Base-by-base conservation (phyloP, 805 yeast genomes). In the Zygoascus ofunaensis region DNA sequence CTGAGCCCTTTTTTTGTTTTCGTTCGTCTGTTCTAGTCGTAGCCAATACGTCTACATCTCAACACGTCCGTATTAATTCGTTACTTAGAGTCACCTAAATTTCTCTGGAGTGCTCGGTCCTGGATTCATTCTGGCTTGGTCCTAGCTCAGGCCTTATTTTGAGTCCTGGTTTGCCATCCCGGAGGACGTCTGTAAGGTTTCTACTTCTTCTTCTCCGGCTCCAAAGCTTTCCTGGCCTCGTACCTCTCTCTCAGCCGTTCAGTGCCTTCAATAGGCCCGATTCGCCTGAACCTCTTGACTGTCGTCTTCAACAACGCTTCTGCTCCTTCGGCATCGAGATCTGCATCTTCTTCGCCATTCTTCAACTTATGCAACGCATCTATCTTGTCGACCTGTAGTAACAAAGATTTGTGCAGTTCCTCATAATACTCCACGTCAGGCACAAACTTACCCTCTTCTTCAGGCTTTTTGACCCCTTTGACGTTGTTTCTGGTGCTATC, bases 201-300 rank as follows among this genome's bases (percentile, higher is more conserved):
- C 22, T n/a, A n/a, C 19, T 40, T 17, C 18, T 22, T 21, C 5
- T 33, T 34, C 32, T 37, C 45, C 38, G 43, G 32, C 32, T 19
- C 41, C 18, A 52, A 39, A 26, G 49, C 47, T 39, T 46, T 44
- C 30, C 55, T 41, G 30, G 23, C 44, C 37, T 30, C 26, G 49
- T 53, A 59, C 34, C 53, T 45, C 33, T 53, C 56, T 33, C 32
- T 15, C 28, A 60, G 45, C 38, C 30, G 41, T n/a, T 42, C 39
- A 1, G 61, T 51, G 17, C 57, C 59, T 17, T 51, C 46, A 10
- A 53, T 20, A 17, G 56, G 61, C 15, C 65, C 64, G 22, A 22
- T 49, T 22, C 50, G 48, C 21, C 63, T 52, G 54, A 57, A 53
- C 7, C 52, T 41, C 40, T 52, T 50, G 38, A 57, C 38, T 20